These are phyloP conservation scores for Phytophthora fragariaefolia DNA, from an alignment of 352 stramenopile genomes.

Conservation along the genomic window DNA sequence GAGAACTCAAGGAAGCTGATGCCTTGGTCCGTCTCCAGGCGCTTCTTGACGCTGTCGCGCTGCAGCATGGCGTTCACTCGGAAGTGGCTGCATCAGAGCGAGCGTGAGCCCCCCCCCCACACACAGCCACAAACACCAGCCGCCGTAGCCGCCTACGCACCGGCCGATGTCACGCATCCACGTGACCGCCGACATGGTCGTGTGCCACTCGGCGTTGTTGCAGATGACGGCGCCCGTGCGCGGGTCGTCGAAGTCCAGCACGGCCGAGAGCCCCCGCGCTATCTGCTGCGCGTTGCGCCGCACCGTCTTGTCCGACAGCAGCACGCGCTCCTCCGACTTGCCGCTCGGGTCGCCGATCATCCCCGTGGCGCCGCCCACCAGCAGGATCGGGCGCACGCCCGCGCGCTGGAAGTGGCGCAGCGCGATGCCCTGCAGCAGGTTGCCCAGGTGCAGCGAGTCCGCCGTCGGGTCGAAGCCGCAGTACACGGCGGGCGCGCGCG, in stretches of 20 bases:
- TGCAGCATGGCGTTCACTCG: conserved; percentile 99
- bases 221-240: conserved; percentile 94
- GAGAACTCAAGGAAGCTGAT: conserved; percentile 99
- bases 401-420: conserved; percentile 89
- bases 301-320: conserved; percentile 96
- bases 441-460: conserved; percentile 91
- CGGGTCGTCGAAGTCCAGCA: conserved; percentile 94
- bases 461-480: conserved; percentile 94
- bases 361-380: conserved; percentile 88
- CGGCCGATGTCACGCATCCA: conserved; percentile 98
- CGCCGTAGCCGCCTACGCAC: conserved; percentile 22
- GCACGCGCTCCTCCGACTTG: conserved; percentile 96
- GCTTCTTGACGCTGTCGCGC: conserved; percentile 98
- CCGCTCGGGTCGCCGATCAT: conserved; percentile 98
- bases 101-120: background rate
- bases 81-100: conserved; percentile 77
- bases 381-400: conserved; percentile 91
- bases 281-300: conserved; percentile 91
- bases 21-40: conserved; percentile 93
- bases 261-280: conserved; percentile 91
- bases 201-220: conserved; percentile 99
- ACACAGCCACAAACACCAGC: background rate
- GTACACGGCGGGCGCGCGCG: conserved; percentile 63
- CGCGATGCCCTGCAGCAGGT: conserved; percentile 88
- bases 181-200: conserved; percentile 93